Percentiles rank a stretch among this genome's conserved stretches.
phyloP scores from a whole-genome alignment of 2,329 filamentous ascomycete genomes.

The Aspergillus proliferans region DNA sequence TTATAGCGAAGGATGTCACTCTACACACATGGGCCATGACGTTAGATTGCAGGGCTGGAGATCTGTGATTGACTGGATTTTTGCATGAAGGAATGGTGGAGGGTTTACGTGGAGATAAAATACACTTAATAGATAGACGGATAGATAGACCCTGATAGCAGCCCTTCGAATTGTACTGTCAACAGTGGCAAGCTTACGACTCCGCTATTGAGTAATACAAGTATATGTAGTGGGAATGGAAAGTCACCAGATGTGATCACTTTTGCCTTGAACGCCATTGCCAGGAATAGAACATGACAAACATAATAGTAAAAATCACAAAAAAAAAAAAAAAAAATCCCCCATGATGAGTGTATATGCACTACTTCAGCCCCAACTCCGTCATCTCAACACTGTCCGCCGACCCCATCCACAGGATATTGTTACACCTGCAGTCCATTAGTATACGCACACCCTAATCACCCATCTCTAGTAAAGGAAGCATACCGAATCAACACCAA shows the following conservation, averaged over 20 bases:
- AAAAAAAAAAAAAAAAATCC: conserved; percentile 6
- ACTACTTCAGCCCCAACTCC: conserved; percentile 34
- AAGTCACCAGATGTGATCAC: no score
- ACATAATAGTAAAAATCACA: conserved; percentile 2
- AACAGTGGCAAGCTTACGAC: neutral
- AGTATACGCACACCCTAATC: neutral
- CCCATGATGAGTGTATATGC: neutral
- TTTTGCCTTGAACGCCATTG: no score
- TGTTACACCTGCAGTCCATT: conserved; percentile 65
- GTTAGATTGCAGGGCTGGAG: neutral
- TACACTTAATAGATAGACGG: no score
- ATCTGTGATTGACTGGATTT: neutral
- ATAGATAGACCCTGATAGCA: no score
- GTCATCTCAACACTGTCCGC: conserved; percentile 48
- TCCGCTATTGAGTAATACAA: no score
- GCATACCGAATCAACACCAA: conserved; percentile 83
- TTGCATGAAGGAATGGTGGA: neutral
- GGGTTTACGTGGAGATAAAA: neutral
- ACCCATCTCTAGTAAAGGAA: neutral
- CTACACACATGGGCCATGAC: neutral
- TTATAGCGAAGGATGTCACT: neutral
- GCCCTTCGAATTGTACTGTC: neutral
- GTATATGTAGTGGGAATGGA: neutral
- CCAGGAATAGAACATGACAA: conserved; percentile 3
- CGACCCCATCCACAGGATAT: conserved; percentile 83